A percentile compares a stretch with the other conserved stretches of the same genome.
These are phyloP conservation scores for Colletotrichum sp. DNA, from an alignment of 2,329 filamentous ascomycete genomes.

Conservation along the genomic window DNA sequence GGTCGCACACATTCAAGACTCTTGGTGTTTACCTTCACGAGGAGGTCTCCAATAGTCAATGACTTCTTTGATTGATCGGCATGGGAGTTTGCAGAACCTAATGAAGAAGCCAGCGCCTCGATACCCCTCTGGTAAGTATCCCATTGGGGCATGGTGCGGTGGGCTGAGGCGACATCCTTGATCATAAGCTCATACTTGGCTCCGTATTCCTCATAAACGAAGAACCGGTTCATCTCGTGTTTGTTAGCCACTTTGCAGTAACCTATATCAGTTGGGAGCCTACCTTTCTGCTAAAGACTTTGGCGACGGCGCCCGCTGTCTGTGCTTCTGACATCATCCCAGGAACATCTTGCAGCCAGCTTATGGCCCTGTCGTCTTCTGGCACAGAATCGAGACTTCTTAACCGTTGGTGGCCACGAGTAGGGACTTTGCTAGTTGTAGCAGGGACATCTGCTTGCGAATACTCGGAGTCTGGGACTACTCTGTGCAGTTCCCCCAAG, in stretches of 20 bases:
- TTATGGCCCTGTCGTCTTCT: constrained; percentile 38
- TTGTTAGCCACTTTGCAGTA: not conserved
- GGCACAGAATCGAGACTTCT: constrained; percentile 52
- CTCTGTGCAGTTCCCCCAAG: constrained; percentile 73
- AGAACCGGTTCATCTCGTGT: constrained; percentile 77
- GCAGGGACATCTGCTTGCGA: constrained; percentile 44
- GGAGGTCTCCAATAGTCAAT: constrained; percentile 80
- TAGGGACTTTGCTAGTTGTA: constrained; percentile 16
- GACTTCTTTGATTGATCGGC: constrained; percentile 73
- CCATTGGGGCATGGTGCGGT: constrained; percentile 75
- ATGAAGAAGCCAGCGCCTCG: constrained; percentile 78
- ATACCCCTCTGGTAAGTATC: constrained; percentile 83
- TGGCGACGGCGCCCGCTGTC: constrained; percentile 65
- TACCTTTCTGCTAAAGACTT: constrained; percentile 65
- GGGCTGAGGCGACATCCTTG: constrained; percentile 73
- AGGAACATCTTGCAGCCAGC: constrained; percentile 51
- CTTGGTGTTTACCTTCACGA: constrained; percentile 75
- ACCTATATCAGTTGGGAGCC: constrained; percentile 1
- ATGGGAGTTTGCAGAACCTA: constrained; percentile 72
- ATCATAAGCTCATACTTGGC: constrained; percentile 88
- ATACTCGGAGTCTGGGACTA: constrained; percentile 73
- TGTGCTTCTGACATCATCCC: constrained; percentile 63
- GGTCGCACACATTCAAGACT: not conserved
- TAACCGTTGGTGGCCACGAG: constrained; percentile 48
- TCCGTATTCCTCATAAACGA: constrained; percentile 89